These are phyloP conservation scores for Fusarium sacchari DNA, from an alignment of 2,329 filamentous ascomycete species.

Conservation along the genomic window DNA sequence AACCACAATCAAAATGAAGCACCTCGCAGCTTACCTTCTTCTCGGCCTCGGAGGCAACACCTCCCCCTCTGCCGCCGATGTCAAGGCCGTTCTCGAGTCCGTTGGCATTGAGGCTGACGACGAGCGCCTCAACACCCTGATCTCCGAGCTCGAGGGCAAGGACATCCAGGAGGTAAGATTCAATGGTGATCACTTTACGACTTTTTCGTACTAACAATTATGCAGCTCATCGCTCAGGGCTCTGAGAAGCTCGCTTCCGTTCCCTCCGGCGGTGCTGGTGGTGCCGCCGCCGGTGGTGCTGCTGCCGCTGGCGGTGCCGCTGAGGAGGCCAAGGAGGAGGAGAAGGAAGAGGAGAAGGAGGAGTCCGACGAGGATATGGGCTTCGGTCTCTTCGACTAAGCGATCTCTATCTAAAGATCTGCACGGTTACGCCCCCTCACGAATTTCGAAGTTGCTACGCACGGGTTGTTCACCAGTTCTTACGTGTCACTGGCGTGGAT, in stretches of 20 bases:
- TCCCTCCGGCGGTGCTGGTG: constrained; percentile 87
- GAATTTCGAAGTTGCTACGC: constrained; percentile 49
- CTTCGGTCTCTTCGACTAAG: constrained; percentile 81
- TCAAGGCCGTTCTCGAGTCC: constrained; percentile 89
- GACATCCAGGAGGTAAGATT: constrained; percentile 86
- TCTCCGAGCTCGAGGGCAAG: constrained; percentile 93
- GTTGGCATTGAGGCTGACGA: constrained; percentile 95
- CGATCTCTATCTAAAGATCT: constrained; percentile 45
- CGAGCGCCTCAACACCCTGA: constrained; percentile 85
- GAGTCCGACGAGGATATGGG: constrained; percentile 81
- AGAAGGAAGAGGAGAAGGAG: constrained; percentile 72
- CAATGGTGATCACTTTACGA: not conserved
- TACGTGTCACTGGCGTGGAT: constrained; percentile 46
- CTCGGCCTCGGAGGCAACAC: constrained; percentile 93
- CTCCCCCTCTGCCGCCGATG: constrained; percentile 83
- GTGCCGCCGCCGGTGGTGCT: constrained; percentile 72
- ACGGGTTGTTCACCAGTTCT: constrained; percentile 47
- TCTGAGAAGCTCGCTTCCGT: constrained; percentile 96
- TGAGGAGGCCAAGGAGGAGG: constrained; percentile 80
- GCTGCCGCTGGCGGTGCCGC: constrained; percentile 75
- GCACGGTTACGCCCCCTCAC: constrained; percentile 47
- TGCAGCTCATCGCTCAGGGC: constrained; percentile 89
- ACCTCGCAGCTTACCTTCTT: constrained; percentile 99
- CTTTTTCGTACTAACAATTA: constrained; percentile 30
- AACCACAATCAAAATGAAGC: constrained; percentile 87